A percentile compares a stretch with the other conserved stretches of the same genome.
phyloP scores from a whole-genome alignment of 352 stramenopile species.

The Globisporangium spinosum region DNA sequence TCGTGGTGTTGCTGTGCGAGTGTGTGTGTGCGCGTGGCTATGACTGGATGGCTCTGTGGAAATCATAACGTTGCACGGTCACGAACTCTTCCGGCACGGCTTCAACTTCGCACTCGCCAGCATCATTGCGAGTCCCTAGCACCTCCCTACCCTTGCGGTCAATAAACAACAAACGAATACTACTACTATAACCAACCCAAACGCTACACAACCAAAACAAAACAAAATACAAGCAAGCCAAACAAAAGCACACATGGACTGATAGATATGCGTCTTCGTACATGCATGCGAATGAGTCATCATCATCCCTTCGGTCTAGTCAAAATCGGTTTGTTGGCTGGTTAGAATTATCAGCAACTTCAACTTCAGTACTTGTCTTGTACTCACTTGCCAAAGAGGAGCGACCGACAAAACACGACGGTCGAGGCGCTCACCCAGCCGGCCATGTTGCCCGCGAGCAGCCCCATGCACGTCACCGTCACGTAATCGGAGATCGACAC shows the following conservation, averaged over 20 bases:
- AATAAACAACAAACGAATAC: conserved; percentile 14
- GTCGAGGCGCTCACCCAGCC: conserved; percentile 56
- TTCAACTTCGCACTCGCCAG: background rate
- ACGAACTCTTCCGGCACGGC: background rate
- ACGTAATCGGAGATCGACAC: conserved; percentile 70
- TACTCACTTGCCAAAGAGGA: conserved; percentile 36
- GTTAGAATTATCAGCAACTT: background rate
- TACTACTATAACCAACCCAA: conserved; percentile 9
- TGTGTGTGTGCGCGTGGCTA: background rate
- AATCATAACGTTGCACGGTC: conserved; percentile 6
- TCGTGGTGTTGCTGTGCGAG: background rate
- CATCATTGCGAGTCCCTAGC: background rate
- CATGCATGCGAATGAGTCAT: background rate
- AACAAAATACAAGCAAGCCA: background rate
- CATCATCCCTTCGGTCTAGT: background rate
- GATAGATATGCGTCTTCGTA: conserved; percentile 2
- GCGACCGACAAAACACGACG: conserved; percentile 49
- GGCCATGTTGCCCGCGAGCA: conserved; percentile 52
- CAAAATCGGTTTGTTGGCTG: background rate
- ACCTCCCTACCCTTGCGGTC: background rate
- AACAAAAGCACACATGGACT: background rate
- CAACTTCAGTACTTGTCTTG: background rate
- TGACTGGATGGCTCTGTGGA: background rate
- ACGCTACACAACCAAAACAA: background rate
- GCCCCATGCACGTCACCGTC: conserved; percentile 54